phyloP scores from a whole-genome alignment of 495 filamentous ascomycete species.

The Penicillium parvum region DNA sequence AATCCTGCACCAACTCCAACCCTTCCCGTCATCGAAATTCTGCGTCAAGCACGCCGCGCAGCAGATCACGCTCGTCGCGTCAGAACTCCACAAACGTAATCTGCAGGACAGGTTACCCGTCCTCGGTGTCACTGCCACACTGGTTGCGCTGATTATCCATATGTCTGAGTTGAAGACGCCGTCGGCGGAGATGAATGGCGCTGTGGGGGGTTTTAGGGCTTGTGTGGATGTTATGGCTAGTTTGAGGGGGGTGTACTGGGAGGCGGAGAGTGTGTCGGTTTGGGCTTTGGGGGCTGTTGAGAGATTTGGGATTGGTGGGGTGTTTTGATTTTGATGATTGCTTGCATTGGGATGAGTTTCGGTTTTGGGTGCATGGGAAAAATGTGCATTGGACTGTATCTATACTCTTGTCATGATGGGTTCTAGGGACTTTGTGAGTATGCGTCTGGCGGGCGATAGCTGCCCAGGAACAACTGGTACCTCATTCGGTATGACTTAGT shows the following conservation, averaged over 20 bases:
- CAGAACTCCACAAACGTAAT: slow-evolving; percentile 7
- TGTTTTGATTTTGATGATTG: neutral
- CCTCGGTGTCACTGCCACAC: slow-evolving; percentile 14
- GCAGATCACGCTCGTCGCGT: slow-evolving; percentile 16
- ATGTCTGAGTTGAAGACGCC: slow-evolving; percentile 12
- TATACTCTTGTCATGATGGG: too few species aligned
- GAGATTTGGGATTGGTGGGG: neutral
- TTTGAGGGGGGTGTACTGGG: slow-evolving; percentile 16
- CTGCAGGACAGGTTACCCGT: slow-evolving; percentile 10
- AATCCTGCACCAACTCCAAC: slow-evolving; percentile 18
- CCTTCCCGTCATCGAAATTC: slow-evolving; percentile 13
- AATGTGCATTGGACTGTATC: too few species aligned
- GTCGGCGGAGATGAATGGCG: slow-evolving; percentile 1
- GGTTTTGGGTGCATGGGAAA: too few species aligned
- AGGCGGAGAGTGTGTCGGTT: slow-evolving; percentile 8
- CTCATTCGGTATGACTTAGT: too few species aligned
- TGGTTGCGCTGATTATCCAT: slow-evolving; percentile 15
- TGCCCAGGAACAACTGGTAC: too few species aligned
- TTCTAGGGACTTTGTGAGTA: too few species aligned
- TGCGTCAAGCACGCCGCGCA: slow-evolving; percentile 15
- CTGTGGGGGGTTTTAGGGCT: slow-evolving; percentile 9
- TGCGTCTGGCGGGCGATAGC: too few species aligned
- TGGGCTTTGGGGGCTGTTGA: slow-evolving; percentile 14
- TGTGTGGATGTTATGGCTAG: slow-evolving; percentile 14
- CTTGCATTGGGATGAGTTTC: too few species aligned